Base-by-base conservation (phyloP, 1,139 yeast genomes). In the Taphrina betulina region DNA sequence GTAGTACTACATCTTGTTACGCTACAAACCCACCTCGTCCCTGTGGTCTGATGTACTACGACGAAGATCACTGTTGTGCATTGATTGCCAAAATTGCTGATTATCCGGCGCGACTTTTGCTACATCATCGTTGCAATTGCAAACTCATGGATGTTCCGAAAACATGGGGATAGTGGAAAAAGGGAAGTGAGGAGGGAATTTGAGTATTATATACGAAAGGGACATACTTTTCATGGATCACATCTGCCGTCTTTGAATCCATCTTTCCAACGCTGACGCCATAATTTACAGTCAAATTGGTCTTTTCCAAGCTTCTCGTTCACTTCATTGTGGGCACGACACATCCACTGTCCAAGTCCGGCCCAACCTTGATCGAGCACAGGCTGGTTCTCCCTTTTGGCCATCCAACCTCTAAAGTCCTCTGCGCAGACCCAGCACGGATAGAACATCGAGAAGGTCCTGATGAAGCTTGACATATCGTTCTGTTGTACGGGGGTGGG, bases 341-440 rank as follows among this genome's bases (percentile, higher is more conserved):
- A 94, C 58, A 92, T 72, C 99, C 99, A 92, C 63, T 71, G 75
- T 1, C 96, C 95, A 63, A 92, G 80, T 57, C 81, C 84, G 54
- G 88, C 95, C 65, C 86, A 88, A 8, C 81, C 78, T 10, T 71
- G 74, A 22, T 50, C 44, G 3, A 85, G 88, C 60, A 75, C 75
- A 3, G 95, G 95, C 62, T 81, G 81, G 62, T 84, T 75, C 28
- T 71, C 72, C 2, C 64, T 62, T 57, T 69, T 72, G 29, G 69
- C 68, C 45, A 87, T 74, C 71, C 86, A 89, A 24, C 71, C 70
- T 57, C 80, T 77, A 69, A 94, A 87, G 67, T 90, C 97, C 45
- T 79, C 80, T 0, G 95, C 96, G 72, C 98, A 94, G 72, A 80
- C 83, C 86, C 94, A 84, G 70, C 98, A 92, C 1, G 99, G 99